Conservation (phyloP, 306 rosid species). For the Pyrus communis region DNA sequence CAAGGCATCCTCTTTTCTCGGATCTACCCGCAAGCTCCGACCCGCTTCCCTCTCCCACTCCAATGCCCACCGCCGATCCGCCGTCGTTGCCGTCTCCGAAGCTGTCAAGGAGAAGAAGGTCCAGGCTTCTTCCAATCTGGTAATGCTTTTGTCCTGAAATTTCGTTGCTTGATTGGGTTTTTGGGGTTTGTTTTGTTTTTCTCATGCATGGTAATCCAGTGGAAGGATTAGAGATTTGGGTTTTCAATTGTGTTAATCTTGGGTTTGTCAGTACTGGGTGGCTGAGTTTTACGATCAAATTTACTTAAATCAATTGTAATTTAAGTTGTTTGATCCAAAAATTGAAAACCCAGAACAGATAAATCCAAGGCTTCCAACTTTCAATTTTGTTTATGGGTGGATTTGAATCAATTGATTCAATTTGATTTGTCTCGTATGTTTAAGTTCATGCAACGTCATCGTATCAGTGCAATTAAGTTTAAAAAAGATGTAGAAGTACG, state of each 20-base stretch:
- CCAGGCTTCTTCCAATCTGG: conserved; percentile 56
- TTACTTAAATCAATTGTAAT: not conserved
- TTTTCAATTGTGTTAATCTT: not conserved
- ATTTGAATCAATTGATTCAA: not conserved
- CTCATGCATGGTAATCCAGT: not conserved
- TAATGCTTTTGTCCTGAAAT: conserved; percentile 1
- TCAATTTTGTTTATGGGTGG: not conserved
- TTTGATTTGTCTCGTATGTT: not conserved
- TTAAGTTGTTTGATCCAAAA: conserved; percentile 1
- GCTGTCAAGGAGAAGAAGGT: conserved; percentile 45
- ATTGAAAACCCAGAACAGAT: not conserved
- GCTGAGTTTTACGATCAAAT: not conserved
- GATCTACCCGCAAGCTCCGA: conserved; percentile 61
- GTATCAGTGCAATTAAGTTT: not conserved
- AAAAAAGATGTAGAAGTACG: not conserved
- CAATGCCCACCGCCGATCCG: conserved; percentile 35
- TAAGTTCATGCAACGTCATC: not conserved
- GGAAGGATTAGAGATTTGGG: not conserved
- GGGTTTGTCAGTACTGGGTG: not conserved
- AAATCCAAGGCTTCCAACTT: conserved; percentile 7
- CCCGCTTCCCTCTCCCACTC: conserved; percentile 21
- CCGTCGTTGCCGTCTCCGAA: conserved; percentile 57
- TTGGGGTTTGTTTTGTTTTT: not conserved
- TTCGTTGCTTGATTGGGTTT: conserved; percentile 4
- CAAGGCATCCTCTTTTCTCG: conserved; percentile 46